Evolutionary conservation across 2,329 filamentous ascomycete genomes (phyloP), one percentile per base, ranked within the genome.

Genomic region (Colletotrichum paranaense): DNA sequence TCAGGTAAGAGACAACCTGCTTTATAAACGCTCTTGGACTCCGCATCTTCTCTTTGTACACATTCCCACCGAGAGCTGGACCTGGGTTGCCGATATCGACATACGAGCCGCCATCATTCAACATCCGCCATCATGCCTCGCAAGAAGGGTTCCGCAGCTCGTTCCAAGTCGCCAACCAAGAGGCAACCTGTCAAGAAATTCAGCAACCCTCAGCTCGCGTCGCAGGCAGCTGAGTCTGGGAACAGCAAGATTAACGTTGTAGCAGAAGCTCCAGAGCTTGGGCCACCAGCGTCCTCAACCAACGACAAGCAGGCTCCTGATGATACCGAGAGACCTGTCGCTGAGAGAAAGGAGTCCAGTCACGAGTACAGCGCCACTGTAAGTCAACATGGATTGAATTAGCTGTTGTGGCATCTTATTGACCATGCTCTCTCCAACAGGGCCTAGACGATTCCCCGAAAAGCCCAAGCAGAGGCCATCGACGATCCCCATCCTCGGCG

Each of bases 191-290:
- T 62, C 19, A 46, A 55, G 46, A 74, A 63, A 49, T 59, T 68
- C 28, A 74, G 68, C 73, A 73, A 73, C 8, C 62, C 72, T 30
- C 60, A 69, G 35, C 70, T 73, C 11, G 70, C 69, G 19, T 55
- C 64, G 22, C 55, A 69, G 38, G 28, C 73, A 16, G 67, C 26
- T 1, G 71, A 73, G 24, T 60, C 71, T 14, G 68, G 64, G 58
- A 68, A 53, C 58, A 32, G 52, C 28, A 74, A 74, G 68, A 38
- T 74, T 74, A 62, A 74, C 42, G 35, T 74, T 4, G 68, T 74
- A 9, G 72, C 72, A 74, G 72, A 67, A 72, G 72, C 72, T 72
- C 72, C 72, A 24, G 58, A 72, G 68, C 72, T 74, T 67, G 72
- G 68, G 53, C 73, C 70, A 68, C 52, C 56, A 24, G 8, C 38